A percentile compares a stretch with the other conserved stretches of the same genome.
These are phyloP conservation scores for Coniferiporia weirii DNA, from an alignment of 1,284 basidiomycete species.

Conservation along the genomic window DNA sequence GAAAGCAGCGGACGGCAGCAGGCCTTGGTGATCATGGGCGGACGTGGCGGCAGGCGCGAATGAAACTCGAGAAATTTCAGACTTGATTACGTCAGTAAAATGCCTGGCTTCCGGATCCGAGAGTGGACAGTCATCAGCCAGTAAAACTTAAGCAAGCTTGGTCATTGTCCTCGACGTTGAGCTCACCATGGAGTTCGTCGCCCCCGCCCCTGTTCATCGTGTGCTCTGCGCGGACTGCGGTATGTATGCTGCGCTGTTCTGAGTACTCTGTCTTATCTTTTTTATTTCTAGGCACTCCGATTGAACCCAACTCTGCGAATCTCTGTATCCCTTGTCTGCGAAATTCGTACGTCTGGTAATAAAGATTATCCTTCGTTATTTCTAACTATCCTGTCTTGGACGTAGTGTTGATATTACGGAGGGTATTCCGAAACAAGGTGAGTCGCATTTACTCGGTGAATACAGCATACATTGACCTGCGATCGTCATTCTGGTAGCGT, in stretches of 20 bases:
- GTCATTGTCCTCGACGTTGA: constrained; percentile 1
- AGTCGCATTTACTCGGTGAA: constrained; percentile 20
- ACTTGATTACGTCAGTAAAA: not conserved
- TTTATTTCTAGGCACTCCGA: constrained; percentile 68
- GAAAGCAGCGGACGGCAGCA: not conserved
- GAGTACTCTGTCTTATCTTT: constrained; percentile 8
- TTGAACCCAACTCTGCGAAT: constrained; percentile 94
- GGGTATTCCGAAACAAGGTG: constrained; percentile 94
- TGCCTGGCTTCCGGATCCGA: too few relatives aligned
- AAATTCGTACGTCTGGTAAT: constrained; percentile 60
- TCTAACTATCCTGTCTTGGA: too few relatives aligned
- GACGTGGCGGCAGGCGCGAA: not conserved
- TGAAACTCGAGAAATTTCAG: not conserved
- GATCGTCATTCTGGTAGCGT: constrained; percentile 45
- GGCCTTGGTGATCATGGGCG: not conserved
- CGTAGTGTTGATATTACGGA: constrained; percentile 92
- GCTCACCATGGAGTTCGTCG: constrained; percentile 63
- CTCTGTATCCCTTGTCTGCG: constrained; percentile 89
- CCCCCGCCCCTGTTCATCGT: constrained; percentile 64
- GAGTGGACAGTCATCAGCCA: not conserved
- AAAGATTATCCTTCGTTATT: not conserved
- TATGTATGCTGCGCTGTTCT: constrained; percentile 29
- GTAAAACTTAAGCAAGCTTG: not conserved
- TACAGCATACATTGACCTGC: constrained; percentile 7
- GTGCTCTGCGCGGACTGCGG: constrained; percentile 83